These are phyloP conservation scores for Cyclotella choctawhatcheeana DNA, from an alignment of 108 stramenopile species.

Conservation along the genomic window DNA sequence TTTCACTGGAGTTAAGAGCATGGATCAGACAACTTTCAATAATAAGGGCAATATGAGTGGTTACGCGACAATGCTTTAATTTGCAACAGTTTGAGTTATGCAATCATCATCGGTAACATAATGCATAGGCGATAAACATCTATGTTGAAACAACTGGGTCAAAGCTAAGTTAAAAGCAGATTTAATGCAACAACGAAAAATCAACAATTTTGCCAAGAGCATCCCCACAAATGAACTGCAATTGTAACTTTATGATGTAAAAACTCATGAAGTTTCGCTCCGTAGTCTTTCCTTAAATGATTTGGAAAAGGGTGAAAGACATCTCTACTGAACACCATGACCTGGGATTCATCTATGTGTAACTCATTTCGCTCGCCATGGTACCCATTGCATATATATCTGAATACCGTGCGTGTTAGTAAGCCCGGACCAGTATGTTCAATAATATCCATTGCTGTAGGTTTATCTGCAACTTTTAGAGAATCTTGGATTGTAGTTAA, in stretches of 20 bases:
- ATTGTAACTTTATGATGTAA: constrained; percentile 21
- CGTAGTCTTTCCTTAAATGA: constrained; percentile 13
- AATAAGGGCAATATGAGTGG: constrained; percentile 11
- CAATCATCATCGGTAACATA: no score
- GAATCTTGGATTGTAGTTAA: constrained; percentile 10
- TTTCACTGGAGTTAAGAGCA: constrained; percentile 58
- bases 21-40: constrained; percentile 26
- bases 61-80: not conserved
- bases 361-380: not conserved
- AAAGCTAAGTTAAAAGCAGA: not conserved
- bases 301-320: constrained; percentile 51
- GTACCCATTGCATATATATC: constrained; percentile 15
- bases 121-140: no score
- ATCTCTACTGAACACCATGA: constrained; percentile 30
- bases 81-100: no score
- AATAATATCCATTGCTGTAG: constrained; percentile 40
- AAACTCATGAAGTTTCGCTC: not conserved
- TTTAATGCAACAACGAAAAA: not conserved
- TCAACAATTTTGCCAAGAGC: constrained; percentile 40
- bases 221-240: constrained; percentile 54
- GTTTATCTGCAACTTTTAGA: not conserved
- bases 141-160: not conserved
- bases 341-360: constrained; percentile 9
- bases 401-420: constrained; percentile 41
- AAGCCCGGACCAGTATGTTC: constrained; percentile 52